Conservation (phyloP, 345 rosid species). For the Alliaria petiolata region DNA sequence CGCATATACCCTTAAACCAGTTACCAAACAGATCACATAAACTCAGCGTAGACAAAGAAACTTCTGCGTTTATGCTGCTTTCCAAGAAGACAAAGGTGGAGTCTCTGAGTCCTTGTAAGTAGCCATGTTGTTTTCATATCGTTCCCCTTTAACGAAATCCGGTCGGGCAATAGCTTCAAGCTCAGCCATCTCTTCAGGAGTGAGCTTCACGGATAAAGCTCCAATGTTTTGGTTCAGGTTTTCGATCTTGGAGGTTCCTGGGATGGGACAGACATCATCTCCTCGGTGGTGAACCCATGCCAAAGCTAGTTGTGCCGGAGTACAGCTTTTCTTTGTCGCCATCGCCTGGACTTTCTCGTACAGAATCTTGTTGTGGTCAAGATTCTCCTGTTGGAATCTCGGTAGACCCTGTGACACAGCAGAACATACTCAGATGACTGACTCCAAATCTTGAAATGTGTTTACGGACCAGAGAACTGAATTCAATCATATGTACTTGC, state of each 20-base stretch:
- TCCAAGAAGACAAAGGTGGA: constrained; percentile 58
- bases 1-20: not conserved
- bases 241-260: constrained; percentile 54
- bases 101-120: constrained; percentile 42
- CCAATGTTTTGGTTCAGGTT: constrained; percentile 58
- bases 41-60: not conserved
- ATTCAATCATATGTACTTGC: constrained; percentile 21
- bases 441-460: not conserved
- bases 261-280: constrained; percentile 57
- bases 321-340: constrained; percentile 49
- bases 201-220: constrained; percentile 52
- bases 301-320: constrained; percentile 57
- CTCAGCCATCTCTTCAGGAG: constrained; percentile 53
- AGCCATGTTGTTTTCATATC: not conserved
- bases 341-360: constrained; percentile 46
- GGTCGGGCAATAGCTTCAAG: constrained; percentile 44
- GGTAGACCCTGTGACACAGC: constrained; percentile 32
- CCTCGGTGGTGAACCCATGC: constrained; percentile 74
- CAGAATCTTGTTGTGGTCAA: constrained; percentile 42
- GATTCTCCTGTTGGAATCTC: constrained; percentile 57
- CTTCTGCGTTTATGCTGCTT: not conserved
- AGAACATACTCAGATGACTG: not conserved
- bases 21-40: not conserved
- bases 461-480: not conserved
- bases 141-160: constrained; percentile 39